Conservation (phyloP, 257 asterid species). For the Nicotiana attenuata region DNA sequence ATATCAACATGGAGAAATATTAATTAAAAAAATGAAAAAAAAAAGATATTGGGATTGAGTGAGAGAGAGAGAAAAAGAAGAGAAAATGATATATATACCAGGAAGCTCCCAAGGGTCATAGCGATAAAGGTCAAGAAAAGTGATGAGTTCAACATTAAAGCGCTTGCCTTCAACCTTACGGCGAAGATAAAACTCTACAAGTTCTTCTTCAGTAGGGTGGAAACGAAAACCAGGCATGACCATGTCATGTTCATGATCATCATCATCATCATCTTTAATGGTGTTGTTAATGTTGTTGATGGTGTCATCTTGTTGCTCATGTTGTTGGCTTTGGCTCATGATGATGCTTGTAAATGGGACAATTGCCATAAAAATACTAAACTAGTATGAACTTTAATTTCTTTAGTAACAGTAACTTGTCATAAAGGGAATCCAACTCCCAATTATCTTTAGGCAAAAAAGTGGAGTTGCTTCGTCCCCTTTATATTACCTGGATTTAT, state of each 20-base stretch:
- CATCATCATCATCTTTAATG: slow-evolving; percentile 18
- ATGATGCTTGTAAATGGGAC: slow-evolving; percentile 24
- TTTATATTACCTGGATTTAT: slow-evolving; percentile 9
- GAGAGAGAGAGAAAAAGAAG: neutral
- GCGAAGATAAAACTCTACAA: slow-evolving; percentile 94
- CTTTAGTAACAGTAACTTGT: slow-evolving; percentile 9
- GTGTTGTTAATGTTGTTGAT: slow-evolving; percentile 19
- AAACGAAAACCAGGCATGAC: slow-evolving; percentile 98
- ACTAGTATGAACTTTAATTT: too few relatives aligned
- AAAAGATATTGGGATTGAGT: too few relatives aligned
- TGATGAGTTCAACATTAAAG: slow-evolving; percentile 90
- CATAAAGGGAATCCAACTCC: slow-evolving; percentile 3
- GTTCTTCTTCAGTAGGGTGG: slow-evolving; percentile 97
- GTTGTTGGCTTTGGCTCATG: slow-evolving; percentile 49
- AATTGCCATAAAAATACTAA: slow-evolving; percentile 52
- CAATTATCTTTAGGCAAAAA: neutral
- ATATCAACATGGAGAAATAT: neutral
- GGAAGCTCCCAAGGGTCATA: slow-evolving; percentile 99
- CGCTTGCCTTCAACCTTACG: slow-evolving; percentile 99
- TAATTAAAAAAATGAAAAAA: too few relatives aligned
- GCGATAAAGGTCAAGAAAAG: slow-evolving; percentile 91
- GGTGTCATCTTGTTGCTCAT: slow-evolving; percentile 26
- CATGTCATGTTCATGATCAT: slow-evolving; percentile 71
- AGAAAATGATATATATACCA: slow-evolving; percentile 27
- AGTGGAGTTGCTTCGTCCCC: neutral